These are phyloP conservation scores for Cutaneotrichosporon dermatis DNA, from an alignment of 1,284 basidiomycete genomes.

Conservation along the genomic window DNA sequence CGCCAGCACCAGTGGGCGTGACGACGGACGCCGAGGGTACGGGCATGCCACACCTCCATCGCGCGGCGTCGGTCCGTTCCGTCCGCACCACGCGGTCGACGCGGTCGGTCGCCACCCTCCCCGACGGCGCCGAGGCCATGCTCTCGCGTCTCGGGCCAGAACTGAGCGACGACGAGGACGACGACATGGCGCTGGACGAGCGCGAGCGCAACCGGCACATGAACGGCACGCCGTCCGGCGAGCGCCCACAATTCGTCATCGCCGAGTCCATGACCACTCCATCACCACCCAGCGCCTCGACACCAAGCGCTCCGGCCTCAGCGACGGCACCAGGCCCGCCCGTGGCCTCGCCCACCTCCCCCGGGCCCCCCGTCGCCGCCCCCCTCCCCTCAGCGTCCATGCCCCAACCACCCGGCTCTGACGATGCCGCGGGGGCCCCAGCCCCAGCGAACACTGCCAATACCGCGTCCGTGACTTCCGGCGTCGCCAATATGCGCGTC, in stretches of 20 bases:
- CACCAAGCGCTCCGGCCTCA: too few species aligned
- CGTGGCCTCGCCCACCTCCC: too few species aligned
- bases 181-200: constrained; percentile 6
- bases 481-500: constrained; percentile 1
- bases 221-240: neutral
- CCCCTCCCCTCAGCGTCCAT: too few species aligned
- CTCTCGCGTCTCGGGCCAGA: constrained; percentile 35
- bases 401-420: too few species aligned
- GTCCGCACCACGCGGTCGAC: constrained; percentile 26
- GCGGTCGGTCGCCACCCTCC: constrained; percentile 41
- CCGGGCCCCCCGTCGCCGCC: too few species aligned
- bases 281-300: too few species aligned
- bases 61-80: constrained; percentile 29
- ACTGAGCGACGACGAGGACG: constrained; percentile 16
- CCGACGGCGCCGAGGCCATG: constrained; percentile 48
- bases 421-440: too few species aligned
- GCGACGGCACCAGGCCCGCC: too few species aligned
- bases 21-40: neutral
- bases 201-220: constrained; percentile 5
- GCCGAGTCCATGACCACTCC: constrained; percentile 9
- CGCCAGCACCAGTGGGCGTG: neutral
- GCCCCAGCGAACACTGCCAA: too few species aligned
- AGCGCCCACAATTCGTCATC: constrained; percentile 25
- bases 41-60: constrained; percentile 14
- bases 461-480: neutral